Evolutionary conservation across 208 protist species (phyloP).

Genomic region (Novymonas esmeraldas): DNA sequence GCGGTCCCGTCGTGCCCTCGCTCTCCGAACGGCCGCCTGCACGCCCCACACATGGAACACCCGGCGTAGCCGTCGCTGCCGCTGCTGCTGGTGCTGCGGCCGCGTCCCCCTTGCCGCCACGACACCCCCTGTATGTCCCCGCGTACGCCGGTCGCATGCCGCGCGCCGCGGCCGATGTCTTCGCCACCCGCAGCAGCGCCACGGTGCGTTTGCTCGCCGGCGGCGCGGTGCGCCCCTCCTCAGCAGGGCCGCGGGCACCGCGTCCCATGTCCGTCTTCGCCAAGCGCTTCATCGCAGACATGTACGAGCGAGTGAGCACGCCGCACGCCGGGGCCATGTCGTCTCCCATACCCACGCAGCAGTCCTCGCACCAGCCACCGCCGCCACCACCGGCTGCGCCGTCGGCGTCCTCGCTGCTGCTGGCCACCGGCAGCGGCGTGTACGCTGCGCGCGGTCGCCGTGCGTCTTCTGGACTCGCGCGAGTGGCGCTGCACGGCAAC

Average conservation of each 20-base stretch:
- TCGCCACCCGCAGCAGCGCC: conserved; percentile 25
- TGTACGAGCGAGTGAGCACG: conserved; percentile 42
- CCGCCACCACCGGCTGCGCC: background rate
- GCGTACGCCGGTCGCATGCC: conserved; percentile 28
- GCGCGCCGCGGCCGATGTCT: conserved; percentile 17
- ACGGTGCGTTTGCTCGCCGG: conserved; percentile 18
- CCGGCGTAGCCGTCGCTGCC: too few relatives aligned
- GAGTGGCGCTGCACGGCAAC: too few relatives aligned
- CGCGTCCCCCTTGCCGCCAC: background rate
- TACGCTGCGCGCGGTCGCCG: conserved; percentile 8
- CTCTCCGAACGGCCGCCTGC: background rate
- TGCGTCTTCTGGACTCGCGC: background rate
- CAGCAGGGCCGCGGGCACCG: background rate
- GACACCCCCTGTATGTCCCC: background rate
- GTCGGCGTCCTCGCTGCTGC: background rate
- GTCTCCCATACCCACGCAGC: background rate
- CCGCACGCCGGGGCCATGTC: background rate
- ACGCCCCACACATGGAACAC: too few relatives aligned
- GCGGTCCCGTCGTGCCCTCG: background rate
- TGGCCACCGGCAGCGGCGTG: conserved; percentile 17
- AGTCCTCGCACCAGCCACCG: background rate
- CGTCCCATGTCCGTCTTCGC: conserved; percentile 35
- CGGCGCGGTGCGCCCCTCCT: background rate
- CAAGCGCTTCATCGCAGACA: conserved; percentile 44
- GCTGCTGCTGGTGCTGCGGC: background rate